Conservation (phyloP, 306 rosid species). For the Lagenaria siceraria region DNA sequence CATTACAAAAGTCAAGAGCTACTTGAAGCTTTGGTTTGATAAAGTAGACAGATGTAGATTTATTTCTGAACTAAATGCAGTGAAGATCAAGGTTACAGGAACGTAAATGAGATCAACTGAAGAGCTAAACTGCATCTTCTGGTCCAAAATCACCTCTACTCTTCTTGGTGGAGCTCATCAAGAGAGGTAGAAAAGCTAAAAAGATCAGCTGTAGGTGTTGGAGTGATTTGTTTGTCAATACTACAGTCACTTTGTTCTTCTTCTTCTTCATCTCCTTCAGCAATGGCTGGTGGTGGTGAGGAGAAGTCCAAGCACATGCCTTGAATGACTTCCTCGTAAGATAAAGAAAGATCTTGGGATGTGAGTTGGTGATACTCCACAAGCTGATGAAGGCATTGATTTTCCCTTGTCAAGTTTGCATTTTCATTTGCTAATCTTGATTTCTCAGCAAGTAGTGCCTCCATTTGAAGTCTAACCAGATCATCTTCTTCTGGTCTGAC, state of each 20-base stretch:
- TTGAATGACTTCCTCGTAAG: conserved; percentile 57
- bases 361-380: conserved; percentile 88
- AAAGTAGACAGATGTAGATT: neutral
- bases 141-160: neutral
- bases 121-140: neutral
- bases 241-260: conserved; percentile 9
- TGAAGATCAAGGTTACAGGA: neutral
- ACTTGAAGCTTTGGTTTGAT: neutral
- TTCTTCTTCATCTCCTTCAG: conserved; percentile 19
- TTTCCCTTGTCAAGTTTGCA: conserved; percentile 73
- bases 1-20: neutral
- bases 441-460: conserved; percentile 83
- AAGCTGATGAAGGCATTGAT: conserved; percentile 85
- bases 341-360: conserved; percentile 56
- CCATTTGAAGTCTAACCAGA: conserved; percentile 95
- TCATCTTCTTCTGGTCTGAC: conserved; percentile 88
- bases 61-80: conserved; percentile 3
- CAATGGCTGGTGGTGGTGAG: conserved; percentile 41
- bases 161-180: conserved; percentile 15
- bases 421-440: conserved; percentile 84
- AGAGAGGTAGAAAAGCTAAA: conserved; percentile 24
- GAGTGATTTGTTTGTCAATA: conserved; percentile 10
- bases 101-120: neutral
- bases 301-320: conserved; percentile 84
- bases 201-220: conserved; percentile 23